These are phyloP conservation scores for Aspergillus luchuensis DNA, from an alignment of 2,329 filamentous ascomycete genomes.

Conservation along the genomic window DNA sequence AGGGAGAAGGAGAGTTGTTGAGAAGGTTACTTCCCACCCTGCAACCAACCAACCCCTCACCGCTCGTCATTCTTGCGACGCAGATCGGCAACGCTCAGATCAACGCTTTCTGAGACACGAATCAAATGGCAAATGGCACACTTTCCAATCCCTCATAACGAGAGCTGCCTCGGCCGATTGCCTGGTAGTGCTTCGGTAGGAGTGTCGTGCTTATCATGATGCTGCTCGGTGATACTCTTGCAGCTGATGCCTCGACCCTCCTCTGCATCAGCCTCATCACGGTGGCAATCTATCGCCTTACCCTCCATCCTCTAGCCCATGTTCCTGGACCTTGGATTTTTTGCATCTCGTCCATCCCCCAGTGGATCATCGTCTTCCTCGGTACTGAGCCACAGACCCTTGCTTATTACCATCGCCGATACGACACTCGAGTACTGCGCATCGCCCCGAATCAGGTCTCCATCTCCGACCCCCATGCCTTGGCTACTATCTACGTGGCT, in stretches of 20 bases:
- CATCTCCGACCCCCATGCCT: slow-evolving; percentile 1
- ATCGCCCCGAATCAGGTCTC: slow-evolving; percentile 4
- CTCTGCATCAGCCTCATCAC: background rate
- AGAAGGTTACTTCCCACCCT: background rate
- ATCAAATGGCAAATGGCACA: background rate
- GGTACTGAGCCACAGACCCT: slow-evolving; percentile 4
- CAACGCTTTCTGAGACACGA: background rate
- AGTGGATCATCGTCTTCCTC: background rate
- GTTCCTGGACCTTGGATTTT: slow-evolving; percentile 1
- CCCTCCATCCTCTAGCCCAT: background rate
- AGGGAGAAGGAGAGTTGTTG: background rate
- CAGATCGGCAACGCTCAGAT: background rate
- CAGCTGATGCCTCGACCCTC: background rate
- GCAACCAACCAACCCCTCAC: background rate
- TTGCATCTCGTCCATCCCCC: background rate
- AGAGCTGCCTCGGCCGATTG: background rate
- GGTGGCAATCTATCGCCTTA: slow-evolving; percentile 1
- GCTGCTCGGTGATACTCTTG: background rate
- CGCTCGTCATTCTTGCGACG: background rate
- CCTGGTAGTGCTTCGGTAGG: background rate
- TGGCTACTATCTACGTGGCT: slow-evolving; percentile 1
- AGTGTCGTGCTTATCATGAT: background rate
- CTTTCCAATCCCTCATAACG: background rate
- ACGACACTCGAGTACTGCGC: slow-evolving; percentile 2
- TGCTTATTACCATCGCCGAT: background rate